Percentiles rank a stretch among this genome's conserved stretches.
phyloP scores from a whole-genome alignment of 768 basidiomycete genomes.

The Coprinellus micaceus region DNA sequence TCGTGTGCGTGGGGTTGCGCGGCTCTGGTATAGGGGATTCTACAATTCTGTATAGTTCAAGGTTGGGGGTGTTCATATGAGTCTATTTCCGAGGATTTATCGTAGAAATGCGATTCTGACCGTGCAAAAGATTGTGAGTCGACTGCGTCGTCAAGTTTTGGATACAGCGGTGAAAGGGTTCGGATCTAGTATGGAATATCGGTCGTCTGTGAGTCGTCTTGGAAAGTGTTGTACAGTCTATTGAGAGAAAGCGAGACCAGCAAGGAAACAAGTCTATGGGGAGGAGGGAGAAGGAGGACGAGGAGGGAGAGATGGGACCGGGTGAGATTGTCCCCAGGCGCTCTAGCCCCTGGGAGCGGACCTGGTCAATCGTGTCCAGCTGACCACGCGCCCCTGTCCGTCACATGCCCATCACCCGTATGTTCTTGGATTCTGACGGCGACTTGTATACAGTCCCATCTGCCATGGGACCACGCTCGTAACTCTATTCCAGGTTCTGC shows the following conservation, averaged over 20 bases:
- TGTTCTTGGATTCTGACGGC: constrained; percentile 7
- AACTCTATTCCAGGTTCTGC: background rate
- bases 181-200: constrained; percentile 7
- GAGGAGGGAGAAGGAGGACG: constrained; percentile 1
- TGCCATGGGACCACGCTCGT: background rate
- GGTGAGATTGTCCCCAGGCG: background rate
- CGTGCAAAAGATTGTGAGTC: background rate
- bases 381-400: constrained; percentile 9
- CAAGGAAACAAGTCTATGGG: constrained; percentile 9
- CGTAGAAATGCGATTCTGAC: background rate
- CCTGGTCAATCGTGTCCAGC: constrained; percentile 2
- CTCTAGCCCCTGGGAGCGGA: constrained; percentile 6
- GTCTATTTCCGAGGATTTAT: too few relatives aligned
- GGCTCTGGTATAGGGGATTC: background rate
- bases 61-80: background rate
- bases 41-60: background rate
- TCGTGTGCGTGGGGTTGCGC: background rate
- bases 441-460: background rate
- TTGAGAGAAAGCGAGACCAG: background rate
- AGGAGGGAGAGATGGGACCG: background rate
- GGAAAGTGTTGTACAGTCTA: constrained; percentile 3
- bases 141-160: background rate
- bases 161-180: background rate
- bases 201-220: constrained; percentile 2
- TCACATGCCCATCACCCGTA: constrained; percentile 1